A percentile compares a stretch with the other conserved stretches of the same genome.
Evolutionary conservation across 208 protist genomes (phyloP).

Genomic region (Crithidia brevicula): DNA sequence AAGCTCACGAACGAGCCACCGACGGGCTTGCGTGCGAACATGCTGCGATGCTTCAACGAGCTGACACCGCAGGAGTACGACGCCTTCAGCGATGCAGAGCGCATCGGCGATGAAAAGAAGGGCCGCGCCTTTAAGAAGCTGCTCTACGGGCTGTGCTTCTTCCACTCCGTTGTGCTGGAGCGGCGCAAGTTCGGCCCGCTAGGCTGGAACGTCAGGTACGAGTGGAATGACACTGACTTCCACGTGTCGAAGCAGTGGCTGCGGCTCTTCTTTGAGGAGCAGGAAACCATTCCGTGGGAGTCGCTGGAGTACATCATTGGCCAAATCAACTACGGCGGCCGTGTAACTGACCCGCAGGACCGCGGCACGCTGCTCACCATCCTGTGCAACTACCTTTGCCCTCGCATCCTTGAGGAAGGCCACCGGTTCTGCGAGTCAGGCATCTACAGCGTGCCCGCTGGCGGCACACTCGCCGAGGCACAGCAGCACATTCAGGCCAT

Average conservation of each 20-base stretch:
- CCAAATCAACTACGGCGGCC: constrained; percentile 98
- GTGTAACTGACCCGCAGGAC: constrained; percentile 98
- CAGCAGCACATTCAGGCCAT: constrained; percentile 88
- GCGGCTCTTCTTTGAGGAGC: constrained; percentile 95
- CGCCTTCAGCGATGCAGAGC: constrained; percentile 43
- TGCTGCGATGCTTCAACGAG: constrained; percentile 94
- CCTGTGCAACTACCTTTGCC: constrained; percentile 88
- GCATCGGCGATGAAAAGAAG: constrained; percentile 68
- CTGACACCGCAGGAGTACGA: constrained; percentile 89
- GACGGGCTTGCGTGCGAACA: constrained; percentile 96
- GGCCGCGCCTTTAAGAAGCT: constrained; percentile 94
- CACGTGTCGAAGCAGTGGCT: constrained; percentile 95
- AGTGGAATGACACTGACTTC: constrained; percentile 98
- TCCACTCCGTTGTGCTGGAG: constrained; percentile 97
- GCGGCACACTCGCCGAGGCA: constrained; percentile 60
- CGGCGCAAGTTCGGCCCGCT: constrained; percentile 97
- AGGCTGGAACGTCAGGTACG: constrained; percentile 98
- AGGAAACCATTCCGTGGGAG: constrained; percentile 96
- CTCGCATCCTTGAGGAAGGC: constrained; percentile 80
- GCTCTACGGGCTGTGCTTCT: constrained; percentile 97
- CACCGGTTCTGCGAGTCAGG: constrained; percentile 89
- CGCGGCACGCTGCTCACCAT: constrained; percentile 93
- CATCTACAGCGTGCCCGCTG: constrained; percentile 65
- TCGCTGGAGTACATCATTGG: constrained; percentile 98
- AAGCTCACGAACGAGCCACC: constrained; percentile 99